Conservation (phyloP, 2,329 filamentous ascomycete species). For the Pestalotiopsis sp. region DNA sequence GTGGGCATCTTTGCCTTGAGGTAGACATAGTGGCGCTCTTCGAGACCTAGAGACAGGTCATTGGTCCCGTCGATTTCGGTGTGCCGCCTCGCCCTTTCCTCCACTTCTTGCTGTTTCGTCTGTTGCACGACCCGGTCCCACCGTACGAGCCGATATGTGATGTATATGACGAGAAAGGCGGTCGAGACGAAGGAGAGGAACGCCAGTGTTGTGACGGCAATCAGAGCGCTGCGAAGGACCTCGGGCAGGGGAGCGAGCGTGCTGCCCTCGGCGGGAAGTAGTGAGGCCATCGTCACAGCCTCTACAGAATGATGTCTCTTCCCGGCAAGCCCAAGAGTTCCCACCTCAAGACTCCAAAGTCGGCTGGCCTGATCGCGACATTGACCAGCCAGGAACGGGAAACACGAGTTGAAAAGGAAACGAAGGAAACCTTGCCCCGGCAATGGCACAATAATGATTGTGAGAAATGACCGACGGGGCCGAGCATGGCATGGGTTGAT, state of each 20-base stretch:
- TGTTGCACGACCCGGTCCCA: not conserved
- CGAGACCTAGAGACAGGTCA: conserved; percentile 8
- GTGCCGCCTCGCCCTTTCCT: not conserved
- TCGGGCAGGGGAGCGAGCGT: conserved; percentile 7
- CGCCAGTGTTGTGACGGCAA: conserved; percentile 3
- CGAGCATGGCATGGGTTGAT: not conserved
- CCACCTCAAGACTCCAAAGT: not conserved
- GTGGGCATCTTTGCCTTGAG: not conserved
- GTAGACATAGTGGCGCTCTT: conserved; percentile 3
- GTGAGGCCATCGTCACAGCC: not conserved
- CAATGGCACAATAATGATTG: not conserved
- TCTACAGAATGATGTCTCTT: not conserved
- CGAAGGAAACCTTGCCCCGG: not conserved
- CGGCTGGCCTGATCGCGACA: not conserved
- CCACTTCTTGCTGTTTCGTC: not conserved
- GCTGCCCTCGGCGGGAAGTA: not conserved
- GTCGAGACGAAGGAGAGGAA: conserved; percentile 9
- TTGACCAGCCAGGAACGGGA: not conserved
- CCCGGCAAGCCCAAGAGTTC: not conserved
- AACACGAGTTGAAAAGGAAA: not conserved
- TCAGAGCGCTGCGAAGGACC: not conserved
- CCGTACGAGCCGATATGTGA: conserved; percentile 6
- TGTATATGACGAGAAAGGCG: not conserved
- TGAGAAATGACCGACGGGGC: not conserved
- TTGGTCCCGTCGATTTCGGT: not conserved